These are phyloP conservation scores for Fusarium floridanum DNA, from an alignment of 2,329 filamentous ascomycete genomes.

Conservation along the genomic window DNA sequence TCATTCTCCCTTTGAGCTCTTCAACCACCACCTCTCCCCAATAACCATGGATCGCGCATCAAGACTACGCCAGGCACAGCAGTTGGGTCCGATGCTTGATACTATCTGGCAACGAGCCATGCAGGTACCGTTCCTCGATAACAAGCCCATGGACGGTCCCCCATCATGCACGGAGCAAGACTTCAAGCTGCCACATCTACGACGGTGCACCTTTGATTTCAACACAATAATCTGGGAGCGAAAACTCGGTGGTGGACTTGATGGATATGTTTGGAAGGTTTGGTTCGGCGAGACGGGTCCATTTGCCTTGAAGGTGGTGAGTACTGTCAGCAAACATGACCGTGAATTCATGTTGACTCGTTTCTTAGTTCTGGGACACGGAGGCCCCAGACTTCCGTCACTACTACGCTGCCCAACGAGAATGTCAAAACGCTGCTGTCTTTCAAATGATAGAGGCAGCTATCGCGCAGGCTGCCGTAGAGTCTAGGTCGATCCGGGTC, in stretches of 20 bases:
- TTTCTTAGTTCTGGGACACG: slow-evolving; percentile 3
- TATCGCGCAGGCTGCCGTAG: neutral
- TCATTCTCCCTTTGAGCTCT: neutral
- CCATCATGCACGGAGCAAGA: neutral
- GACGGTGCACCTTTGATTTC: neutral
- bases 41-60: neutral
- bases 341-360: too few relatives aligned
- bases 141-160: neutral
- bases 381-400: slow-evolving; percentile 1
- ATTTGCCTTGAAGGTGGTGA: slow-evolving; percentile 8
- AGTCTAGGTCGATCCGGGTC: neutral
- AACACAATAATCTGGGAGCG: neutral
- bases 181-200: neutral
- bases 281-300: neutral
- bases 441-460: slow-evolving; percentile 7
- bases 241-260: neutral
- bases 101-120: neutral
- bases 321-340: too few relatives aligned
- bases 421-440: slow-evolving; percentile 3
- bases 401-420: slow-evolving; percentile 5
- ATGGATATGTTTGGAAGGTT: slow-evolving; percentile 4
- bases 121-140: slow-evolving; percentile 4
- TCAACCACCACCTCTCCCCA: neutral
- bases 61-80: neutral
- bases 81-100: neutral